These are phyloP conservation scores for Debaryomyces hansenii DNA, from an alignment of 805 yeast genomes.

Conservation along the genomic window DNA sequence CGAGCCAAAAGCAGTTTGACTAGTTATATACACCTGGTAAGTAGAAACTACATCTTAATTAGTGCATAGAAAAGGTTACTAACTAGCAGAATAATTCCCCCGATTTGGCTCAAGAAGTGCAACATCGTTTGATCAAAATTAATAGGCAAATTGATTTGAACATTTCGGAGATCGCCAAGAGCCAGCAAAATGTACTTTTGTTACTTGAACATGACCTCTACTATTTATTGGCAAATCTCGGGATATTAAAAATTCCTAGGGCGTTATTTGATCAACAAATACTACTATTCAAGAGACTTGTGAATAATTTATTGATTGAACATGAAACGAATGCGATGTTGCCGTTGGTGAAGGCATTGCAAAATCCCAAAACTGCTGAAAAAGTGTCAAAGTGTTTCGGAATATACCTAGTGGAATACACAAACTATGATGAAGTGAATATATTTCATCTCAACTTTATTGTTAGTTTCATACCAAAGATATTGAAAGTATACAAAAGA, in stretches of 20 bases:
- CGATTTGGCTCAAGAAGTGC: not conserved
- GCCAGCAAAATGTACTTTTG: not conserved
- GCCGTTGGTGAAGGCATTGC: not conserved
- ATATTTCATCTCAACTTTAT: slow-evolving; percentile 7
- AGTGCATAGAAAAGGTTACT: not conserved
- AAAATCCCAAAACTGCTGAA: not conserved
- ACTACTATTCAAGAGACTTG: slow-evolving; percentile 10
- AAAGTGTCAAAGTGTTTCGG: slow-evolving; percentile 8
- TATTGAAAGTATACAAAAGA: slow-evolving; percentile 7
- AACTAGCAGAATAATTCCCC: not conserved
- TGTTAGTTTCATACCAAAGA: slow-evolving; percentile 6
- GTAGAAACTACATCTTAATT: not conserved
- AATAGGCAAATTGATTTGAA: slow-evolving; percentile 1
- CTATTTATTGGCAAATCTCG: not conserved
- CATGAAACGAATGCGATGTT: not conserved
- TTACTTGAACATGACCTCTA: not conserved
- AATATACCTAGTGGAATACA: slow-evolving; percentile 5
- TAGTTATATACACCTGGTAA: not conserved
- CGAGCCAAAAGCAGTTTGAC: slow-evolving; percentile 5
- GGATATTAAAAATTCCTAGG: not conserved
- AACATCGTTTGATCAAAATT: not conserved
- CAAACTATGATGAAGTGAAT: slow-evolving; percentile 5
- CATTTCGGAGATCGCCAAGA: not conserved
- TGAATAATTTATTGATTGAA: slow-evolving; percentile 4
- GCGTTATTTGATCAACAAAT: slow-evolving; percentile 12